Evolutionary conservation across 2,329 filamentous ascomycete species (phyloP), one percentile per base, ranked within the genome.

Genomic region (Fusarium citri): DNA sequence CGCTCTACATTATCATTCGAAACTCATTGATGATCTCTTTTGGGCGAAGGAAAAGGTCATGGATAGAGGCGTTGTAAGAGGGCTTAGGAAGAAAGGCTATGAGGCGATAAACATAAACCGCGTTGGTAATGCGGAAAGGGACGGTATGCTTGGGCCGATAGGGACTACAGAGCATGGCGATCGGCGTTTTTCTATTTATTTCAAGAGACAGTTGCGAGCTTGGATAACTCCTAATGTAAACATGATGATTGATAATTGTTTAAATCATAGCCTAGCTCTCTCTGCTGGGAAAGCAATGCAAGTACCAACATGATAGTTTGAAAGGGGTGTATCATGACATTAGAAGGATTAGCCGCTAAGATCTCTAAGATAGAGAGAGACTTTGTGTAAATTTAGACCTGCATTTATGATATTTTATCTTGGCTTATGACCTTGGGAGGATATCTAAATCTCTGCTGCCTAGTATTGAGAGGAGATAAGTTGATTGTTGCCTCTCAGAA

Each of bases 201-300:
- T 37, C 10, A 22, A 34, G 11, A 53, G 16, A 28, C 5, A 42
- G 2, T 41, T 25, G n/a, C 18, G 23, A 15, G n/a, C 20, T 53
- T 41, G 23, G 18, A 53, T 41, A 42, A 20, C 9, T 41, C 14
- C 20, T 56, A 64, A 70, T 59, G 54, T 56, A 55, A 56, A 61
- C 23, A 71, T 61, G 53, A 68, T 34, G 28, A 48, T 53, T 37
- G 12, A 28, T 26, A 22, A 28, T 15, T 59, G 26, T 30, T 42
- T 8, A 41, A 69, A 61, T 31, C 45, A 14, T 14, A 14, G 34
- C 28, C 22, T 18, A 15, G 18, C 22, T n/a, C 18, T n/a, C 18
- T 37, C 18, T n/a, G 15, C 23, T 25, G 23, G 23, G 11, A 20
- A n/a, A 26, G 8, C 31, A 31, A 12, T 18, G n/a, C n/a, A 12